Conservation (phyloP, 805 yeast genomes). For the Tetrapisispora taiwanensis region DNA sequence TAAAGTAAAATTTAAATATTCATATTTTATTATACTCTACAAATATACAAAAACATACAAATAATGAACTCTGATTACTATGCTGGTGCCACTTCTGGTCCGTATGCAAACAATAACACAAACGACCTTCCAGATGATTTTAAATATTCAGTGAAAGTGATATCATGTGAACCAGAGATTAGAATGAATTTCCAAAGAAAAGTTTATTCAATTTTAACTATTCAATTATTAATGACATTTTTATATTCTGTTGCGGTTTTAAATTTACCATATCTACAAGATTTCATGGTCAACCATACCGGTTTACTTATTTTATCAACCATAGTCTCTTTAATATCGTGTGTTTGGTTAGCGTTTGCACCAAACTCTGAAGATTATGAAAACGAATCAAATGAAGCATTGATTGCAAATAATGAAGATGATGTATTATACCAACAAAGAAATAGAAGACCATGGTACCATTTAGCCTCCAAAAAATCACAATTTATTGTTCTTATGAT, state of each 20-base stretch:
- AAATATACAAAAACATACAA: not conserved
- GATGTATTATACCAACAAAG: not conserved
- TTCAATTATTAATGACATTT: constrained; percentile 56
- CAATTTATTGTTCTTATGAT: constrained; percentile 44
- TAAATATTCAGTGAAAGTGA: constrained; percentile 68
- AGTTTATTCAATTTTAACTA: constrained; percentile 61
- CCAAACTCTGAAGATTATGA: constrained; percentile 52
- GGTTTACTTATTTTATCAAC: constrained; percentile 51
- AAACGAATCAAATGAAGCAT: constrained; percentile 10
- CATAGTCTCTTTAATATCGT: constrained; percentile 50
- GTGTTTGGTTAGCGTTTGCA: constrained; percentile 53
- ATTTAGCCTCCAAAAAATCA: constrained; percentile 16
- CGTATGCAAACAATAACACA: not conserved
- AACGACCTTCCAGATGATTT: constrained; percentile 52
- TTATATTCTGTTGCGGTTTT: constrained; percentile 19
- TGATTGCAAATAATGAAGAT: not conserved
- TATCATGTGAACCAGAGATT: constrained; percentile 65
- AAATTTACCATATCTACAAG: constrained; percentile 36
- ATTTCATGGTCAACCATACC: constrained; percentile 35
- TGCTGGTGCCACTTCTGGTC: not conserved
- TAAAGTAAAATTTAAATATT: not conserved
- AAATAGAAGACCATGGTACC: constrained; percentile 21
- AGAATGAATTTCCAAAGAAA: constrained; percentile 69
- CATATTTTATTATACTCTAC: not conserved
- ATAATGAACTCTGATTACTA: not conserved